Percentiles rank a stretch among this genome's conserved stretches.
Evolutionary conservation across 139 green algal species (phyloP).

Genomic region (Microglena sp.): DNA sequence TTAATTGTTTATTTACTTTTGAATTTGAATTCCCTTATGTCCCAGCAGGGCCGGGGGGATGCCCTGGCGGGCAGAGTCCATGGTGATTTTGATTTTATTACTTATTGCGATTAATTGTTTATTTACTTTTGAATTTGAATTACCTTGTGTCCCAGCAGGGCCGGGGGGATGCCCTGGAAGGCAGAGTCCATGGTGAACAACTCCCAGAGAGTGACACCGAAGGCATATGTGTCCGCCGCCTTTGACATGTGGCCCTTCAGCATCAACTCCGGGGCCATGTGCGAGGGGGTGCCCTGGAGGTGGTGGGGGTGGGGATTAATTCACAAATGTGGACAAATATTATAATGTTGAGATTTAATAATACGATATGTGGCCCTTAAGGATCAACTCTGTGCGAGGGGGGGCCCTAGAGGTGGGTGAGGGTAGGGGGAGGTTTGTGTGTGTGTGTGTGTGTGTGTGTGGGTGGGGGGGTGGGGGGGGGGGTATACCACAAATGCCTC

Average conservation of each 20-base stretch:
- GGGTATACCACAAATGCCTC: background rate
- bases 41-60: no score
- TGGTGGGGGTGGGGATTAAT: background rate
- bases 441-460: no score
- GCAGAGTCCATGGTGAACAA: no score
- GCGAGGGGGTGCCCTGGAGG: background rate
- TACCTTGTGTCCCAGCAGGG: no score
- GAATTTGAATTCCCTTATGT: no score
- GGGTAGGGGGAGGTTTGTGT: background rate
- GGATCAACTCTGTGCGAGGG: background rate
- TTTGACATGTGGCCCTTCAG: background rate
- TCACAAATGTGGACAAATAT: background rate
- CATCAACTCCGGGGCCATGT: background rate
- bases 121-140: no score
- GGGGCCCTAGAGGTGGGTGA: background rate
- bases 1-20: no score
- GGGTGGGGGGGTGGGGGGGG: no score
- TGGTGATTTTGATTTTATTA: background rate
- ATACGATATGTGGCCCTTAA: background rate
- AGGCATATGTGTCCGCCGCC: background rate
- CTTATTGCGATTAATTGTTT: background rate
- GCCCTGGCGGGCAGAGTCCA: no score
- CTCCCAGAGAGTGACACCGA: background rate
- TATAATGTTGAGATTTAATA: background rate
- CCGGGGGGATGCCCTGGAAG: no score